Evolutionary conservation across 2,329 filamentous ascomycete genomes (phyloP).

Genomic region (Xylariaceae sp.): DNA sequence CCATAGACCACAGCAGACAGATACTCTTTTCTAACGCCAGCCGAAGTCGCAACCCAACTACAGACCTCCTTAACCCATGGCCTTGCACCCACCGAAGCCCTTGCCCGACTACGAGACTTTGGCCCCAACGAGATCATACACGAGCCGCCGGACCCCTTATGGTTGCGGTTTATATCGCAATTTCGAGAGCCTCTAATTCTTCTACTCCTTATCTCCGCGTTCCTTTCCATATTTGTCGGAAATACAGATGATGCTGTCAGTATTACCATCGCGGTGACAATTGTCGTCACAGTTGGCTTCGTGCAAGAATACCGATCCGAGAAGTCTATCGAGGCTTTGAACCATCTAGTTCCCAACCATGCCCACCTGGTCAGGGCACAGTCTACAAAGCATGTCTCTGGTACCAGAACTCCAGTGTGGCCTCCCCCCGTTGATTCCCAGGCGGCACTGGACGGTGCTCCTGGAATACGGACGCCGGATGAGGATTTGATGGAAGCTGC

Average conservation of each 20-base stretch:
- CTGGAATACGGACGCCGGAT: slow-evolving; percentile 60
- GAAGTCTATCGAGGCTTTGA: slow-evolving; percentile 94
- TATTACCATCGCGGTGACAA: slow-evolving; percentile 93
- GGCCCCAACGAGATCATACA: slow-evolving; percentile 94
- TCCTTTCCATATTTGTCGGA: slow-evolving; percentile 84
- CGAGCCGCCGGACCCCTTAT: slow-evolving; percentile 90
- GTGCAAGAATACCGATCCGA: slow-evolving; percentile 97
- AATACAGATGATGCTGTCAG: slow-evolving; percentile 95
- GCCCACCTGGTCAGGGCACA: slow-evolving; percentile 84
- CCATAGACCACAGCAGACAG: slow-evolving; percentile 59
- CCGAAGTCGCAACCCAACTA: slow-evolving; percentile 76
- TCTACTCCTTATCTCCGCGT: slow-evolving; percentile 85
- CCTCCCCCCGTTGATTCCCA: slow-evolving; percentile 48
- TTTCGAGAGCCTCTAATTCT: slow-evolving; percentile 96
- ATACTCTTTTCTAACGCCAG: slow-evolving; percentile 69
- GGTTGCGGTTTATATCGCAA: slow-evolving; percentile 93
- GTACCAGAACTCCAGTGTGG: slow-evolving; percentile 48
- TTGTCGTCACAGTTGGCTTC: slow-evolving; percentile 94
- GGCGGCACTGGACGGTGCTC: slow-evolving; percentile 52
- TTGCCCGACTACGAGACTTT: slow-evolving; percentile 75
- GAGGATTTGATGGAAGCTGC: slow-evolving; percentile 69
- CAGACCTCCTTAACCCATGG: slow-evolving; percentile 83
- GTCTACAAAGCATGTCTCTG: slow-evolving; percentile 39
- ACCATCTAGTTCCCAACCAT: slow-evolving; percentile 90
- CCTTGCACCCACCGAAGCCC: slow-evolving; percentile 78